A percentile compares a stretch with the other conserved stretches of the same genome.
These are phyloP conservation scores for Carpinus fangiana DNA, from an alignment of 306 rosid species.

Conservation along the genomic window DNA sequence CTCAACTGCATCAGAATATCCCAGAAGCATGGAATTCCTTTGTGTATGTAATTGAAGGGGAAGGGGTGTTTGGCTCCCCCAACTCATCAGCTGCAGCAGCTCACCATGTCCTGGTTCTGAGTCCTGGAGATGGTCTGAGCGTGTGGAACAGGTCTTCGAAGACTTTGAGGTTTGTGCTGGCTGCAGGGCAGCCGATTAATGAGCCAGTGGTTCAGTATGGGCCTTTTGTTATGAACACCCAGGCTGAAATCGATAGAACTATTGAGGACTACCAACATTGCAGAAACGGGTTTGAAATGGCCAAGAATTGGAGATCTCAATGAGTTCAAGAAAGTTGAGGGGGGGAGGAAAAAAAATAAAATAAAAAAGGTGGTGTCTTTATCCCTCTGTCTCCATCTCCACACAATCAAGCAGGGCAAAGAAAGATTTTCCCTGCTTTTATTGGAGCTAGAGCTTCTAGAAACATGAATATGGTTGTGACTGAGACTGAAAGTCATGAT, in stretches of 20 bases:
- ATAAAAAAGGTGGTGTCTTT: slow-evolving; percentile 27
- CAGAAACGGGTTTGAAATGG: slow-evolving; percentile 84
- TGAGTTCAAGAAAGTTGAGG: background rate
- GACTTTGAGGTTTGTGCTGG: slow-evolving; percentile 58
- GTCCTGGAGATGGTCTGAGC: slow-evolving; percentile 67
- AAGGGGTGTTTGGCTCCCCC: slow-evolving; percentile 63
- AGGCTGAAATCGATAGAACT: slow-evolving; percentile 75
- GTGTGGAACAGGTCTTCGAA: slow-evolving; percentile 83
- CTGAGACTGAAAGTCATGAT: slow-evolving; percentile 37
- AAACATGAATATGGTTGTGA: slow-evolving; percentile 19
- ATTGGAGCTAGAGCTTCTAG: slow-evolving; percentile 58
- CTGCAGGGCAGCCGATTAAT: slow-evolving; percentile 80
- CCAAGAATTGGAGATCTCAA: slow-evolving; percentile 72
- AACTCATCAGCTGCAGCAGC: slow-evolving; percentile 44
- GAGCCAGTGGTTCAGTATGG: slow-evolving; percentile 89
- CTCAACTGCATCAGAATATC: slow-evolving; percentile 64
- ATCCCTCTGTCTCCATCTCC: slow-evolving; percentile 45
- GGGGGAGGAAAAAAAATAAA: background rate
- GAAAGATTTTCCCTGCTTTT: slow-evolving; percentile 26
- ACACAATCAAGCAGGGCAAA: slow-evolving; percentile 47
- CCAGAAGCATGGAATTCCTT: slow-evolving; percentile 81
- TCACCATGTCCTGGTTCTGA: slow-evolving; percentile 69
- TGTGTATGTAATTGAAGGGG: slow-evolving; percentile 81
- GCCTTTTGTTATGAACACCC: slow-evolving; percentile 95
- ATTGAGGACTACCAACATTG: slow-evolving; percentile 68